phyloP scores from a whole-genome alignment of 2,329 filamentous ascomycete genomes.

The Juglanconis oblonga region DNA sequence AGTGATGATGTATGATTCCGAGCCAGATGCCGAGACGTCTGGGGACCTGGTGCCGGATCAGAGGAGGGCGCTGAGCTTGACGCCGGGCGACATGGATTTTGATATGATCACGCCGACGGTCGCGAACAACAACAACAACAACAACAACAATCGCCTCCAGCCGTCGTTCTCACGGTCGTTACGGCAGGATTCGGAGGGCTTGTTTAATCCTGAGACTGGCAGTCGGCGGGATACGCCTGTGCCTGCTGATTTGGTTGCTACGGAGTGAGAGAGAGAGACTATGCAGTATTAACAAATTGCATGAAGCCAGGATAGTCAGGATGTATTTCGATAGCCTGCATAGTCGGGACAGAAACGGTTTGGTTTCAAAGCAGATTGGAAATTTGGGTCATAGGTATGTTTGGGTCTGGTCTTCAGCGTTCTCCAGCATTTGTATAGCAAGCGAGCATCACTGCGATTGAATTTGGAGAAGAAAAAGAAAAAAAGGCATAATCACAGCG shows the following conservation, averaged over 20 bases:
- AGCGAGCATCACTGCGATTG: too few relatives aligned
- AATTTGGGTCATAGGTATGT: too few relatives aligned
- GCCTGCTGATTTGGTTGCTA: constrained; percentile 27
- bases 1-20: constrained; percentile 45
- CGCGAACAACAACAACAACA: constrained; percentile 10
- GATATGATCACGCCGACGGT: constrained; percentile 40
- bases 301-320: too few relatives aligned
- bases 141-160: background rate
- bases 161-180: constrained; percentile 4
- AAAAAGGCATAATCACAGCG: too few relatives aligned
- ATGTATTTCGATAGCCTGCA: too few relatives aligned
- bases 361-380: too few relatives aligned
- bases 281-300: too few relatives aligned
- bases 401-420: too few relatives aligned
- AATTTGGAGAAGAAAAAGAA: too few relatives aligned
- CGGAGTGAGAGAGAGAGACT: background rate
- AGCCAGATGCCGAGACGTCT: constrained; percentile 36
- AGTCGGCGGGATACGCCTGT: constrained; percentile 34
- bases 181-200: constrained; percentile 27
- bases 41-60: constrained; percentile 28
- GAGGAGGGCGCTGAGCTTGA: constrained; percentile 18
- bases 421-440: too few relatives aligned
- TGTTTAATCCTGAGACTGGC: constrained; percentile 27
- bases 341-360: too few relatives aligned
- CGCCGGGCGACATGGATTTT: constrained; percentile 30